Conservation (phyloP, 2,329 filamentous ascomycete species). For the Neofusicoccum cordaticola region DNA sequence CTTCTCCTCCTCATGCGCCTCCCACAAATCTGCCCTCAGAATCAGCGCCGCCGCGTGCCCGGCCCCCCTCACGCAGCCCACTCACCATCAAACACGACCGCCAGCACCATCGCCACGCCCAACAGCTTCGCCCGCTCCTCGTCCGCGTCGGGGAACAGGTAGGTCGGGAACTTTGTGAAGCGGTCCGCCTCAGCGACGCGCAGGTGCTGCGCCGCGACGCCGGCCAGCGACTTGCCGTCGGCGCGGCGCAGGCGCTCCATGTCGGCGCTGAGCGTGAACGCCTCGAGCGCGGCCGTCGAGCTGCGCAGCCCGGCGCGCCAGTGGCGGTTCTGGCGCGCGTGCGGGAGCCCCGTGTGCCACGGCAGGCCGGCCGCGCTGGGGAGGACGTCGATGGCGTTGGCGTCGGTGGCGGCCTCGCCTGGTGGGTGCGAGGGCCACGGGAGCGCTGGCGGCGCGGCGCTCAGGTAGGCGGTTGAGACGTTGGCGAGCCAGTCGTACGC, state of each 20-base stretch:
- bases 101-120: neutral
- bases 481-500: neutral
- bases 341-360: neutral
- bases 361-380: neutral
- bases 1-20: neutral
- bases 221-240: no score
- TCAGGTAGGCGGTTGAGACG: neutral
- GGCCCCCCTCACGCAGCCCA: no score
- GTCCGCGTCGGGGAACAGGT: neutral
- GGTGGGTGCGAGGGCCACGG: neutral
- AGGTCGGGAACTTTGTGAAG: neutral
- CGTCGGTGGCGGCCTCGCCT: neutral
- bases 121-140: neutral
- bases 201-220: neutral
- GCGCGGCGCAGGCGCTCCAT: no score
- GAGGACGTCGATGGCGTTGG: neutral
- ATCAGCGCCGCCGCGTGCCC: neutral
- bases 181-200: neutral
- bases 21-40: neutral
- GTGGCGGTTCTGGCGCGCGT: neutral
- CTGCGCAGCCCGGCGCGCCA: neutral
- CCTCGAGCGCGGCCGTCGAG: neutral
- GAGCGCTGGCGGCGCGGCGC: neutral
- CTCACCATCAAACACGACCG: neutral
- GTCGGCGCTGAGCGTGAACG: neutral